Base-by-base conservation (phyloP, 345 rosid genomes). In the Eucalyptus coolabah region DNA sequence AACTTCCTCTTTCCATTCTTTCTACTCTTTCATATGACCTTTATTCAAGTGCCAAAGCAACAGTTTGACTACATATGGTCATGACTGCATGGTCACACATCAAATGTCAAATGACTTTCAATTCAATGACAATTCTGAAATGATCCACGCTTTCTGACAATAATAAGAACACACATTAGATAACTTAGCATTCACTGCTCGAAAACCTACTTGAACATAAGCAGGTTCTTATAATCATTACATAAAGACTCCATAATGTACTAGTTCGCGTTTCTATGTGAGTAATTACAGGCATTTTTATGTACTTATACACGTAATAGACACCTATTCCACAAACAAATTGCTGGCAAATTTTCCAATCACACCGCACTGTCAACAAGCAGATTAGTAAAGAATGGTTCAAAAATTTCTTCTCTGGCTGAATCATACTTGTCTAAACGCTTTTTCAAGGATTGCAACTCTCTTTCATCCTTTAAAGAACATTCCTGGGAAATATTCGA, bases 361-460 rank as follows among this genome's bases (percentile, higher is more conserved):
- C 83, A 77, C 47, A 77, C 2, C 2, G 90, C 86, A 88, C 21
- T 4, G 18, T 92, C 92, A 81, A 91, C 88, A 60, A 95, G 50
- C 94, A 96, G 91, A 82, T 95, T 96, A 40, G 90, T 65, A 91
- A 96, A 96, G 93, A 96, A 95, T 60, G 95, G 94, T 91, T 98
- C 96, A 59, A 88, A 93, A 88, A 95, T 90, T n/a, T 98, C 95
- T 88, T 98, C 99, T 90, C 92, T 96, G 81, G 98, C 96, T 44
- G 95, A 97, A 87, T 77, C 26, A 90, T 94, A 97, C 92, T 94
- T 92, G 91, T 95, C 97, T 85, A 97, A 89, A 32, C 96, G 92
- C 92, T 96, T 96, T 94, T 97, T 97, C 92, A 96, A 60, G 32
- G 99, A 95, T 81, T 95, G 91, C 88, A 98, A 80, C 51, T 97